Percentiles rank a stretch among this genome's conserved stretches.
Evolutionary conservation across 345 rosid species (phyloP).

Genomic region (Isatis tinctoria): DNA sequence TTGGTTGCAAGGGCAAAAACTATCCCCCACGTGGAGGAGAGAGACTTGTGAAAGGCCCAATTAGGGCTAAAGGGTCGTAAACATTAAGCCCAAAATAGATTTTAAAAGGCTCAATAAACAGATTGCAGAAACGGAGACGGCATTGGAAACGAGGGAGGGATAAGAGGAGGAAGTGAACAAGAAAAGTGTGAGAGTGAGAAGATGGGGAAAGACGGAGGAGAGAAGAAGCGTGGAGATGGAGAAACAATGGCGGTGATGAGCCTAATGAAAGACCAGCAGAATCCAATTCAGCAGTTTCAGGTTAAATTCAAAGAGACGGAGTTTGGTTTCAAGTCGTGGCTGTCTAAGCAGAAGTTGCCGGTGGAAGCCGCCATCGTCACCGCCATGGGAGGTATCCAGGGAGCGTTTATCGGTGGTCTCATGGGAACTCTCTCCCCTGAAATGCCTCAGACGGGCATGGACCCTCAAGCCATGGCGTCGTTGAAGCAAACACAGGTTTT

Average conservation of each 20-base stretch:
- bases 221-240: conserved; percentile 23
- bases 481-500: conserved; percentile 89
- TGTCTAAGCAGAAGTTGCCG: conserved; percentile 64
- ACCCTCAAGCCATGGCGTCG: conserved; percentile 85
- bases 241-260: conserved; percentile 38
- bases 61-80: not conserved
- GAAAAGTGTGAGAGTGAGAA: conserved; percentile 10
- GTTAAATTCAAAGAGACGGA: conserved; percentile 59
- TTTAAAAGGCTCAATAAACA: conserved; percentile 2
- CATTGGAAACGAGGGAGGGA: conserved; percentile 9
- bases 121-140: not conserved
- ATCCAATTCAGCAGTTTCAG: conserved; percentile 56
- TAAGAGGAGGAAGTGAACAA: not conserved
- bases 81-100: not conserved
- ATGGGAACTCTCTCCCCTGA: conserved; percentile 73
- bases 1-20: conserved; percentile 3
- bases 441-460: conserved; percentile 45
- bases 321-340: conserved; percentile 63
- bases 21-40: not conserved
- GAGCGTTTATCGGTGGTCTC: conserved; percentile 78
- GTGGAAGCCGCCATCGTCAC: conserved; percentile 80
- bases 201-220: conserved; percentile 53
- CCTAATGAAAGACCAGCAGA: conserved; percentile 41
- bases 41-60: not conserved
- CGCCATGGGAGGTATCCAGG: conserved; percentile 67